phyloP scores from a whole-genome alignment of 1,284 basidiomycete genomes.

The Anthracocystis walkeri region DNA sequence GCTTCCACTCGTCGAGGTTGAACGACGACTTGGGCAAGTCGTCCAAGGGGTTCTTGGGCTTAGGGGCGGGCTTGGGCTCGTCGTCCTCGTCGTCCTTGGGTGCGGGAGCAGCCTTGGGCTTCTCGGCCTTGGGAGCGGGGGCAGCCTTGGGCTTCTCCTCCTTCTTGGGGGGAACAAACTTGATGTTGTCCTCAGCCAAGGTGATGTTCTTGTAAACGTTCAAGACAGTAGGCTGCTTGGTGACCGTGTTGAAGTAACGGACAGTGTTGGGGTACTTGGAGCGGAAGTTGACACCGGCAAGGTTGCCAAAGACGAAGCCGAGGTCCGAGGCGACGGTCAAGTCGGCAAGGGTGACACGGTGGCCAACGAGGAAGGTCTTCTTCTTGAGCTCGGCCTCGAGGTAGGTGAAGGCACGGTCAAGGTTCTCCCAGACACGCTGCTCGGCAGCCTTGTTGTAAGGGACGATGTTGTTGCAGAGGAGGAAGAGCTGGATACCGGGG shows the following conservation, averaged over 20 bases:
- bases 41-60: conserved; percentile 94
- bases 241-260: conserved; percentile 79
- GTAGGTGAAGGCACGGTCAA: conserved; percentile 74
- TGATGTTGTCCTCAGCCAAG: conserved; percentile 80
- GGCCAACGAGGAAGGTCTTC: conserved; percentile 90
- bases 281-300: conserved; percentile 62
- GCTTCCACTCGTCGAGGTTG: conserved; percentile 98
- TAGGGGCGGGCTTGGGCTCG: conserved; percentile 74
- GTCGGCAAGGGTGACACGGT: conserved; percentile 94
- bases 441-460: conserved; percentile 72
- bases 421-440: conserved; percentile 73
- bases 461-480: conserved; percentile 41
- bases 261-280: conserved; percentile 77
- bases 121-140: conserved; percentile 72
- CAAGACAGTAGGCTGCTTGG: conserved; percentile 75
- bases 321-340: conserved; percentile 76
- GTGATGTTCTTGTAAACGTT: conserved; percentile 70
- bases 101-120: conserved; percentile 71
- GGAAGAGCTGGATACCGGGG: conserved; percentile 56
- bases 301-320: conserved; percentile 29
- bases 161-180: conserved; percentile 79
- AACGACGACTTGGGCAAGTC: conserved; percentile 88
- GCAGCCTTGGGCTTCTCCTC: conserved; percentile 70
- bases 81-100: conserved; percentile 77
- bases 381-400: conserved; percentile 81